Evolutionary conservation across 2,329 filamentous ascomycete genomes (phyloP).

Genomic region (Emergomyces orientalis): DNA sequence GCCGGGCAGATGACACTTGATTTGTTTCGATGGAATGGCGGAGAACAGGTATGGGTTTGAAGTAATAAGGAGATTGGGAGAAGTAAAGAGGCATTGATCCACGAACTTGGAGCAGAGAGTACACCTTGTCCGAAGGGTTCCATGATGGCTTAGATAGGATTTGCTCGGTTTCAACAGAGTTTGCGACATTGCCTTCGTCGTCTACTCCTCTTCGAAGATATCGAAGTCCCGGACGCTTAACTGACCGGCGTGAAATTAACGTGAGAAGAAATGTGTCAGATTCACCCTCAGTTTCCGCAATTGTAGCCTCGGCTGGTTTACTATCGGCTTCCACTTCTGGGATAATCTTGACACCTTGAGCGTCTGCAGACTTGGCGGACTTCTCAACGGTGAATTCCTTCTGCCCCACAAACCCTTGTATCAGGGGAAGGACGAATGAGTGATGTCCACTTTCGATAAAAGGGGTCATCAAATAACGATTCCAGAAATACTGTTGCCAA

Average conservation of each 20-base stretch:
- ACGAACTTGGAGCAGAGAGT: conserved; percentile 78
- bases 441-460: conserved; percentile 68
- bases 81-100: conserved; percentile 94
- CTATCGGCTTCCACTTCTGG: conserved; percentile 19
- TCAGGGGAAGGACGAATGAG: conserved; percentile 64
- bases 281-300: conserved; percentile 20
- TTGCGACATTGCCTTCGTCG: conserved; percentile 79
- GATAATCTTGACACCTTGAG: conserved; percentile 15
- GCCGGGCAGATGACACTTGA: conserved; percentile 63
- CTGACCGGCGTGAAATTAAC: conserved; percentile 78
- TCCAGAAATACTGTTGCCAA: conserved; percentile 70
- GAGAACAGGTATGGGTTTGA: conserved; percentile 75
- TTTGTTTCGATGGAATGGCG: conserved; percentile 76
- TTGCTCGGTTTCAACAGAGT: conserved; percentile 91
- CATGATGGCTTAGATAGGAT: conserved; percentile 66
- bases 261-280: conserved; percentile 63
- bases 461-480: conserved; percentile 61
- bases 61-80: conserved; percentile 84
- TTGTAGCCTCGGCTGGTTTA: conserved; percentile 31
- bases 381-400: conserved; percentile 63
- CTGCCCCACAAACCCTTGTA: conserved; percentile 93
- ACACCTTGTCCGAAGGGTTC: conserved; percentile 52
- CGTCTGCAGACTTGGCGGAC: conserved; percentile 14
- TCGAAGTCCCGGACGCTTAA: conserved; percentile 74
- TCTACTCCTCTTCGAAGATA: conserved; percentile 87